Evolutionary conservation across 768 basidiomycete genomes (phyloP).

Genomic region (Holtermanniella nyarrowii): DNA sequence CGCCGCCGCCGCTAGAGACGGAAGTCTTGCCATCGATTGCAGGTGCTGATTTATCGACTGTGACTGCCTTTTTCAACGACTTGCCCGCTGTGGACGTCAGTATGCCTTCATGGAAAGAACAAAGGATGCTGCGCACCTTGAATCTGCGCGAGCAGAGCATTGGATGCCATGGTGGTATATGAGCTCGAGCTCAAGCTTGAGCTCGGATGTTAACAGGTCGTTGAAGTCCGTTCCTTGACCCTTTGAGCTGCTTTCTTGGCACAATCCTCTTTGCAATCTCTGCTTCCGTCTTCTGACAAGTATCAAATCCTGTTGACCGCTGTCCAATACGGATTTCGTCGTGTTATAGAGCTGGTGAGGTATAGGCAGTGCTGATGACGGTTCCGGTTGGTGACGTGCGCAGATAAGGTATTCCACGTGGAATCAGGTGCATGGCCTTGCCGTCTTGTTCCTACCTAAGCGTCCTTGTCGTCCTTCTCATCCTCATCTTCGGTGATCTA

Average conservation of each 20-base stretch:
- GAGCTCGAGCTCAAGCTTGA: not conserved
- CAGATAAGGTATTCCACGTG: no score
- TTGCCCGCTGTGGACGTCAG: constrained; percentile 50
- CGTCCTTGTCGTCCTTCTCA: no score
- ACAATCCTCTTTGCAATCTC: not conserved
- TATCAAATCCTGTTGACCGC: no score
- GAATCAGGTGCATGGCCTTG: no score
- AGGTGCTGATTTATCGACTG: constrained; percentile 51
- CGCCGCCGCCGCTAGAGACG: constrained; percentile 40
- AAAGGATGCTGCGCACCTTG: constrained; percentile 16
- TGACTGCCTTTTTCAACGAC: constrained; percentile 68
- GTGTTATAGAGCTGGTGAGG: no score
- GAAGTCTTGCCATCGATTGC: constrained; percentile 16
- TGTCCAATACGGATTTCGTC: no score
- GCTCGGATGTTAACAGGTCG: not conserved
- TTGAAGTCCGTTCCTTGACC: not conserved
- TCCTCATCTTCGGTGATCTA: no score
- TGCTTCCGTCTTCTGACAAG: no score
- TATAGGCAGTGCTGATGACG: no score
- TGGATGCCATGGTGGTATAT: constrained; percentile 7
- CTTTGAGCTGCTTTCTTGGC: not conserved
- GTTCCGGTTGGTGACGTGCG: no score
- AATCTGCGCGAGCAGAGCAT: constrained; percentile 31
- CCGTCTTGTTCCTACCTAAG: no score
- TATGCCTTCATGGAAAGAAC: not conserved